A percentile compares a stretch with the other conserved stretches of the same genome.
Evolutionary conservation across 148 eudicot species (phyloP).

Genomic region (Rhododendron griersonianum): DNA sequence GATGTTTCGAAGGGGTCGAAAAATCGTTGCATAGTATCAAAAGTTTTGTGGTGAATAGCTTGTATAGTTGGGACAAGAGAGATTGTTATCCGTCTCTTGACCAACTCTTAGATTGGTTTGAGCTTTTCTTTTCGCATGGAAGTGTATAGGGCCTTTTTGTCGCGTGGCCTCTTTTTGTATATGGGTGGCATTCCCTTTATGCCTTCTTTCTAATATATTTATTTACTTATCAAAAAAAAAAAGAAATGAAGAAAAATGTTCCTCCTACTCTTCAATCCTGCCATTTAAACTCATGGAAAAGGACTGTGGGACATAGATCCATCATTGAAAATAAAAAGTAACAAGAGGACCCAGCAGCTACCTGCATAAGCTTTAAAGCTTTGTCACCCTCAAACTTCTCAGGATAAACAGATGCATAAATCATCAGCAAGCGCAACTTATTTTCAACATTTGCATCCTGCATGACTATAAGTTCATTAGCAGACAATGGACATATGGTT

Average conservation of each 20-base stretch:
- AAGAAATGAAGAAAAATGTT: background rate
- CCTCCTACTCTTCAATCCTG: background rate
- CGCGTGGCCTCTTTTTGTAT: too few relatives aligned
- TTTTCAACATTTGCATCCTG: conserved; percentile 65
- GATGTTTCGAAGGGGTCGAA: too few relatives aligned
- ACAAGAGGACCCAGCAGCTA: conserved; percentile 12
- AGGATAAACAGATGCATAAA: conserved; percentile 79
- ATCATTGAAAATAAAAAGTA: background rate
- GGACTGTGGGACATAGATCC: background rate
- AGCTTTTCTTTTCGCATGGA: too few relatives aligned
- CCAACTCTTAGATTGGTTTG: too few relatives aligned
- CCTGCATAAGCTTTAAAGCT: conserved; percentile 95
- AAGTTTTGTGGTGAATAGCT: too few relatives aligned
- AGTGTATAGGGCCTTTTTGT: too few relatives aligned
- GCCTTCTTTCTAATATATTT: too few relatives aligned
- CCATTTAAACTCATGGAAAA: background rate
- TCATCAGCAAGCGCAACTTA: conserved; percentile 84
- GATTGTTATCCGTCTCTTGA: too few relatives aligned
- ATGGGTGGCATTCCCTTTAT: too few relatives aligned
- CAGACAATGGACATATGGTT: background rate
- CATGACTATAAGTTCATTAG: background rate
- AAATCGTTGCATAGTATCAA: too few relatives aligned
- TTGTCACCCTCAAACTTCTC: conserved; percentile 98
- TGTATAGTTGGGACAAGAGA: too few relatives aligned
- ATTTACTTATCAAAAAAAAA: too few relatives aligned